These are phyloP conservation scores for Ceratocystis papillata DNA, from an alignment of 2,329 filamentous ascomycete genomes.

Conservation along the genomic window DNA sequence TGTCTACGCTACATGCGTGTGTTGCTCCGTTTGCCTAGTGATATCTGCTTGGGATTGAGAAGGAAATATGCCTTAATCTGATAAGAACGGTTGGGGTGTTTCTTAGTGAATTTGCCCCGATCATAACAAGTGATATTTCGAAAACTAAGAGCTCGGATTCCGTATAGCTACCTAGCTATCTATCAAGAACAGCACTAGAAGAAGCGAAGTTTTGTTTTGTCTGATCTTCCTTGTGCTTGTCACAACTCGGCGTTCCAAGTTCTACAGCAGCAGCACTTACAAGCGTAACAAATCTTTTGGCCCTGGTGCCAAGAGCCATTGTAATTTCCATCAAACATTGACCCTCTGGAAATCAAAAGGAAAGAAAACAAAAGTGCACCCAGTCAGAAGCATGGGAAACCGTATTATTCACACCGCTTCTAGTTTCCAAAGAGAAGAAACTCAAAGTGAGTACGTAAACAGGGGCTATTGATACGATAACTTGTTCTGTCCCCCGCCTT, in stretches of 20 bases:
- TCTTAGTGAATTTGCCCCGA: no score
- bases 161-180: no score
- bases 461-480: not conserved
- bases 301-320: slow-evolving; percentile 2
- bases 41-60: no score
- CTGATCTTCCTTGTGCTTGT: not conserved
- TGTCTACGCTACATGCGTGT: no score
- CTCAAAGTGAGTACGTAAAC: no score
- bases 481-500: not conserved
- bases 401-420: slow-evolving; percentile 5
- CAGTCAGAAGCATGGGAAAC: not conserved
- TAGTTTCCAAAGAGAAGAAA: not conserved
- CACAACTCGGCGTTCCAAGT: slow-evolving; percentile 8
- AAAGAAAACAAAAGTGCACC: not conserved
- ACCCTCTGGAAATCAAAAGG: not conserved
- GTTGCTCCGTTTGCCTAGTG: no score
- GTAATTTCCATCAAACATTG: not conserved
- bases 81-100: no score
- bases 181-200: not conserved
- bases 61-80: no score
- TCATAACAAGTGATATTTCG: no score
- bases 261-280: not conserved
- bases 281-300: not conserved
- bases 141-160: no score
- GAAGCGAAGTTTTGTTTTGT: slow-evolving; percentile 3